A percentile compares a stretch with the other conserved stretches of the same genome.
phyloP scores from a whole-genome alignment of 257 asterid species.

The Lycium barbarum region DNA sequence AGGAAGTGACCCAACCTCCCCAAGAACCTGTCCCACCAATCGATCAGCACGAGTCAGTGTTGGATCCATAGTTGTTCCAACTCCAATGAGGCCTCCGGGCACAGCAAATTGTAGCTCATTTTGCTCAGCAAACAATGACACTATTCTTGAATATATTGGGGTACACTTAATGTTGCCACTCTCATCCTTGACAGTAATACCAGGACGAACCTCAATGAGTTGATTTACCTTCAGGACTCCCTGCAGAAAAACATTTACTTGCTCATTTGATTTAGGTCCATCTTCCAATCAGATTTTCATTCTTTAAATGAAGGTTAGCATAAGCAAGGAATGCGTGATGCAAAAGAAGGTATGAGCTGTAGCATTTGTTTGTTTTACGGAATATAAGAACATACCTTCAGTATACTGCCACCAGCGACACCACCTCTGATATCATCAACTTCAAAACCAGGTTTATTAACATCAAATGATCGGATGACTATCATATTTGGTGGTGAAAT shows the following conservation, averaged over 20 bases:
- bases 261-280: not conserved
- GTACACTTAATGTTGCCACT: conserved; percentile 86
- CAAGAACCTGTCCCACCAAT: conserved; percentile 98
- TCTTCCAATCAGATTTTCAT: not conserved
- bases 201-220: conserved; percentile 95
- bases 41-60: conserved; percentile 99
- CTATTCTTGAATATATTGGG: conserved; percentile 92
- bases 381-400: conserved; percentile 61
- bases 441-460: conserved; percentile 97
- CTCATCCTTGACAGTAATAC: conserved; percentile 93
- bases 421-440: conserved; percentile 97
- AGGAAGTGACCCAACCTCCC: conserved; percentile 97
- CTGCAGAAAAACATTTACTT: conserved; percentile 49
- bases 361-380: not conserved
- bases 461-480: conserved; percentile 96
- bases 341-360: not conserved
- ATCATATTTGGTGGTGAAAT: conserved; percentile 95
- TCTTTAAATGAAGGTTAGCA: not conserved
- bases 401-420: conserved; percentile 98
- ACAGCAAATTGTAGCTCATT: conserved; percentile 96
- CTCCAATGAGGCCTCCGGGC: conserved; percentile 99
- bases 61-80: conserved; percentile 99
- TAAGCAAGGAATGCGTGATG: not conserved
- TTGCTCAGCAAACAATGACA: conserved; percentile 90
- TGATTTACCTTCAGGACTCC: conserved; percentile 96